Evolutionary conservation across 352 stramenopile species (phyloP).

Genomic region (Phytophthora megakarya): DNA sequence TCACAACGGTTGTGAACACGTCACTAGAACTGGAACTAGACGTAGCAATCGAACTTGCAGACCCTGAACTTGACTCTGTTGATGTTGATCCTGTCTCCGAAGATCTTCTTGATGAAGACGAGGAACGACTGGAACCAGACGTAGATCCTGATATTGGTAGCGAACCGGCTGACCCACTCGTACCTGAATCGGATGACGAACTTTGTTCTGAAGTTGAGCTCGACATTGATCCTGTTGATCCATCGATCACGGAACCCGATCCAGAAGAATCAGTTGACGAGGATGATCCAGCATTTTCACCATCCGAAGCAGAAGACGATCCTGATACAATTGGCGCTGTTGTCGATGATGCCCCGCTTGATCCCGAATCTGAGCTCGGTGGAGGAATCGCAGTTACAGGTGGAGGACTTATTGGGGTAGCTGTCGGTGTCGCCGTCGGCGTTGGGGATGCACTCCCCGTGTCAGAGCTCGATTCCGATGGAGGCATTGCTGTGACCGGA

Average conservation of each 20-base stretch:
- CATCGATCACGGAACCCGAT: constrained; percentile 6
- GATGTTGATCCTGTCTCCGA: constrained; percentile 7
- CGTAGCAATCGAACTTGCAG: neutral
- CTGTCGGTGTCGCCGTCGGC: constrained; percentile 10
- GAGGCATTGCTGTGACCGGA: constrained; percentile 26
- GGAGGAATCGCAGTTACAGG: constrained; percentile 18
- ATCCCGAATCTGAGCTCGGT: constrained; percentile 14
- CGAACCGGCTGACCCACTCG: constrained; percentile 2
- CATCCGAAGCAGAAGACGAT: constrained; percentile 14
- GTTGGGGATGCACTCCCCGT: constrained; percentile 5
- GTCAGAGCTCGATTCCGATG: constrained; percentile 8
- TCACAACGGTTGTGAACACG: neutral
- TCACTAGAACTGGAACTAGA: constrained; percentile 14
- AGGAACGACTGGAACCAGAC: constrained; percentile 5
- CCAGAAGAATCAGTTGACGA: constrained; percentile 10
- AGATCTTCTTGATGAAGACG: constrained; percentile 3
- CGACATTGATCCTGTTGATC: constrained; percentile 8
- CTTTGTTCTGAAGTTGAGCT: neutral
- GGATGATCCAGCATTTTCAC: neutral
- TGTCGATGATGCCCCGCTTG: constrained; percentile 5
- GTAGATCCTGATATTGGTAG: constrained; percentile 2
- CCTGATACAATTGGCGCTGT: neutral
- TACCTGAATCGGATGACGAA: constrained; percentile 2
- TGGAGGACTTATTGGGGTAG: constrained; percentile 17
- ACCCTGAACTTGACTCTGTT: neutral